Base-by-base conservation (phyloP, 75 land plant genomes). In the Selaginella moellendorffii region DNA sequence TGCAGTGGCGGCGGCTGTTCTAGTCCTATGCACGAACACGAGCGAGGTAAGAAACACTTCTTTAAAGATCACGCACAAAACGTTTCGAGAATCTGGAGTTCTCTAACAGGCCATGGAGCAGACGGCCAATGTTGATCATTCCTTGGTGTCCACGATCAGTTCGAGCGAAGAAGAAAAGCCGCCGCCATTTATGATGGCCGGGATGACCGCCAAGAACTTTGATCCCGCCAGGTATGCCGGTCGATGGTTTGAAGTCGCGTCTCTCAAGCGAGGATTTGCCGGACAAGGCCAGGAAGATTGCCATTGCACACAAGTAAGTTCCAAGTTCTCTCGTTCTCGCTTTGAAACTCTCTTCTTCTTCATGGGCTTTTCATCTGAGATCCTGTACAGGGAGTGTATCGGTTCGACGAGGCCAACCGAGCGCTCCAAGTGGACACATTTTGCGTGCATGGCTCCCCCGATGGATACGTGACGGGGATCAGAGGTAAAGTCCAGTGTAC, bases 301-400 rank as follows among this genome's bases (percentile, higher is more conserved):
- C 73, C 97, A 91, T 53, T 91, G 97, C 64, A 91, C 97, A 2
- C 97, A 91, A 86, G 97, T 91, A 67, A n/a, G n/a, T n/a, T n/a
- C n/a, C n/a, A n/a, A n/a, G n/a, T n/a, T n/a, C n/a, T n/a, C n/a
- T n/a, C n/a, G n/a, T n/a, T n/a, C n/a, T n/a, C n/a, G n/a, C n/a
- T n/a, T n/a, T n/a, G n/a, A n/a, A n/a, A n/a, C n/a, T n/a, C n/a
- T n/a, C n/a, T n/a, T n/a, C n/a, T n/a, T n/a, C n/a, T n/a, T n/a
- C n/a, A n/a, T n/a, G n/a, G n/a, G n/a, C n/a, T n/a, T n/a, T n/a
- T n/a, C n/a, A n/a, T n/a, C n/a, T n/a, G n/a, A n/a, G n/a, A n/a
- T n/a, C n/a, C n/a, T n/a, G n/a, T 71, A 30, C 84, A 88, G 95
- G 95, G 95, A 24, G 72, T 88, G 18, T 91, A 91, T 68, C 75